Conservation (phyloP, 805 yeast genomes). For the Komagataella populi region DNA sequence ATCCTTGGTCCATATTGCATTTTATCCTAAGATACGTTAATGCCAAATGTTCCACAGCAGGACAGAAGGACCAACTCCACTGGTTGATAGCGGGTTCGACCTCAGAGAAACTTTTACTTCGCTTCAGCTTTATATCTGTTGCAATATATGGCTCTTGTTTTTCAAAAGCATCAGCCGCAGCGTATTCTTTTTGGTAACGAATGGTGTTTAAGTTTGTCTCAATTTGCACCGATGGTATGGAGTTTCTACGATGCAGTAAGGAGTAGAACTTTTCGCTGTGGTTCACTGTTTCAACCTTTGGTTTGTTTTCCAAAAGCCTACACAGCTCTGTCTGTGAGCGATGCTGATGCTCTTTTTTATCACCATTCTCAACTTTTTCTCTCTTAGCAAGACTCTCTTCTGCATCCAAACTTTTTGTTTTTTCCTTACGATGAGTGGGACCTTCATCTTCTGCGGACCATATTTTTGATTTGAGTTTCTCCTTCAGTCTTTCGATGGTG, state of each 20-base stretch:
- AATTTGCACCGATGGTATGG: slow-evolving; percentile 21
- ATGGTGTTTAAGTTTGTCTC: slow-evolving; percentile 19
- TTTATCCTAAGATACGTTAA: slow-evolving; percentile 10
- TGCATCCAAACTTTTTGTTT: background rate
- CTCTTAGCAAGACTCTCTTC: background rate
- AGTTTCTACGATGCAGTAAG: slow-evolving; percentile 21
- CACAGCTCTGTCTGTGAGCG: background rate
- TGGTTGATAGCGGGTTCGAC: slow-evolving; percentile 11
- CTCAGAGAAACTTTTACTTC: slow-evolving; percentile 23
- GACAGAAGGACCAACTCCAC: slow-evolving; percentile 8
- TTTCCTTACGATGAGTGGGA: background rate
- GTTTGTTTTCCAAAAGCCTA: background rate
- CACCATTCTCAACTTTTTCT: background rate
- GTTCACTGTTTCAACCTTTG: background rate
- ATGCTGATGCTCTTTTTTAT: background rate
- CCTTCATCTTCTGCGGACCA: background rate
- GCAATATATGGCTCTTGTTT: background rate
- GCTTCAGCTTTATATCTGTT: slow-evolving; percentile 6
- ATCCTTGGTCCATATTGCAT: slow-evolving; percentile 9
- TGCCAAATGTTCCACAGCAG: slow-evolving; percentile 14
- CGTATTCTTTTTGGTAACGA: background rate
- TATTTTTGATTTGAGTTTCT: background rate
- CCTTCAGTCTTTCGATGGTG: background rate
- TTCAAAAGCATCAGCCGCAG: background rate
- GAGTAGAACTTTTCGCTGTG: slow-evolving; percentile 4